Percentiles rank a stretch among this genome's conserved stretches.
Conservation (phyloP, 116 monocot species). For the Zostera marina region DNA sequence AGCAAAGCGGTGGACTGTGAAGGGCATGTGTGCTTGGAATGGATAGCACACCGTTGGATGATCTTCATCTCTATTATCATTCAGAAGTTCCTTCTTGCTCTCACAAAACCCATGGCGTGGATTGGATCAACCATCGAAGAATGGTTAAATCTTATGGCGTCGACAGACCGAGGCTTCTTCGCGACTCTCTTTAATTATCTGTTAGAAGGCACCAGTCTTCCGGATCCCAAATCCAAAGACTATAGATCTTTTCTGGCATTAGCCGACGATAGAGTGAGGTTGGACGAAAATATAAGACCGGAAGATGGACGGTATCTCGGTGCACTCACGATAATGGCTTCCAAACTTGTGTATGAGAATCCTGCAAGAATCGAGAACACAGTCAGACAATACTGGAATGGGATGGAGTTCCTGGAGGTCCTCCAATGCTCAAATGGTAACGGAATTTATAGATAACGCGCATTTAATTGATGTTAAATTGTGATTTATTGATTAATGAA, state of each 20-base stretch:
- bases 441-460: not conserved
- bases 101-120: conserved; percentile 15
- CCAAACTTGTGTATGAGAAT: conserved; percentile 58
- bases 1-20: conserved; percentile 24
- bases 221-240: conserved; percentile 7
- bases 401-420: conserved; percentile 64
- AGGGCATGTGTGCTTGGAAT: conserved; percentile 7
- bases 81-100: conserved; percentile 31
- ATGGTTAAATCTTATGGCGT: conserved; percentile 28
- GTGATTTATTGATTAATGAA: not conserved
- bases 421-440: conserved; percentile 64
- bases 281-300: conserved; percentile 29
- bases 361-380: conserved; percentile 14
- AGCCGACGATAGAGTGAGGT: conserved; percentile 24
- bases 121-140: conserved; percentile 22
- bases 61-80: conserved; percentile 45
- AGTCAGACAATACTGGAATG: conserved; percentile 26
- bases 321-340: conserved; percentile 45
- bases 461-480: not conserved
- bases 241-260: conserved; percentile 27
- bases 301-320: conserved; percentile 23
- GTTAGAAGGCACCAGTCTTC: conserved; percentile 25
- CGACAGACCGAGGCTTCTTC: conserved; percentile 19
- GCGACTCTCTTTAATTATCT: conserved; percentile 13
- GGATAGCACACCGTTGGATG: conserved; percentile 27